phyloP scores from a whole-genome alignment of 1,284 basidiomycete genomes.

The Dichomitus squalens region DNA sequence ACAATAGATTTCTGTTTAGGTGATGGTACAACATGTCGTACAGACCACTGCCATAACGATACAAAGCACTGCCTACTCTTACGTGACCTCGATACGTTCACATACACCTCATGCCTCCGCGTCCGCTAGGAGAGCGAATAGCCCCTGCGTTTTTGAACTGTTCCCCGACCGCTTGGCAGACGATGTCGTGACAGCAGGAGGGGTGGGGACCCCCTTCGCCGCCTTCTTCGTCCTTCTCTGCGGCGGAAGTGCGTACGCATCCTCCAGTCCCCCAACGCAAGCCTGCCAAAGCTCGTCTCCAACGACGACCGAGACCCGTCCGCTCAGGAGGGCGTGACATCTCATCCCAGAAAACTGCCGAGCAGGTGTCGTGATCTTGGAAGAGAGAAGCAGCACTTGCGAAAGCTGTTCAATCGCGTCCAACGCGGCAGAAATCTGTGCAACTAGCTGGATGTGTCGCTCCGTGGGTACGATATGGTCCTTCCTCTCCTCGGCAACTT shows the following conservation, averaged over 20 bases:
- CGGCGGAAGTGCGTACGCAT: slow-evolving; percentile 45
- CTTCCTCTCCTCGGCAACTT: not conserved
- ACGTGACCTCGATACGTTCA: not conserved
- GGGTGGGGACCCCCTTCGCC: not conserved
- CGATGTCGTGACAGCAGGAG: not conserved
- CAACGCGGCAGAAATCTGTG: slow-evolving; percentile 64
- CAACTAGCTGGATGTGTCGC: slow-evolving; percentile 71
- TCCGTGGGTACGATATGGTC: slow-evolving; percentile 42
- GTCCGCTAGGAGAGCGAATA: slow-evolving; percentile 17
- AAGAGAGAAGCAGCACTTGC: slow-evolving; percentile 58
- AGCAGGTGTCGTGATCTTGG: slow-evolving; percentile 47
- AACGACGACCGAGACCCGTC: slow-evolving; percentile 23
- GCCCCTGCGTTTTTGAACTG: not conserved
- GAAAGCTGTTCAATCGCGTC: slow-evolving; percentile 61
- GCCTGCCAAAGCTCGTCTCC: slow-evolving; percentile 49
- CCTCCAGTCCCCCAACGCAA: slow-evolving; percentile 49
- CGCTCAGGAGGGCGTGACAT: slow-evolving; percentile 56
- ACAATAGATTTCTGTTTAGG: too few relatives aligned
- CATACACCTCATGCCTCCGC: slow-evolving; percentile 7
- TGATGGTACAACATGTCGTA: too few relatives aligned
- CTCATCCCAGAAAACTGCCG: slow-evolving; percentile 56
- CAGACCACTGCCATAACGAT: not conserved
- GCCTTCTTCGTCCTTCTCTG: slow-evolving; percentile 43
- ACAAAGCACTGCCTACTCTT: too few relatives aligned
- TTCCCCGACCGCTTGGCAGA: not conserved